phyloP scores from a whole-genome alignment of 2,329 filamentous ascomycete species.

The Neonectria ditissima region DNA sequence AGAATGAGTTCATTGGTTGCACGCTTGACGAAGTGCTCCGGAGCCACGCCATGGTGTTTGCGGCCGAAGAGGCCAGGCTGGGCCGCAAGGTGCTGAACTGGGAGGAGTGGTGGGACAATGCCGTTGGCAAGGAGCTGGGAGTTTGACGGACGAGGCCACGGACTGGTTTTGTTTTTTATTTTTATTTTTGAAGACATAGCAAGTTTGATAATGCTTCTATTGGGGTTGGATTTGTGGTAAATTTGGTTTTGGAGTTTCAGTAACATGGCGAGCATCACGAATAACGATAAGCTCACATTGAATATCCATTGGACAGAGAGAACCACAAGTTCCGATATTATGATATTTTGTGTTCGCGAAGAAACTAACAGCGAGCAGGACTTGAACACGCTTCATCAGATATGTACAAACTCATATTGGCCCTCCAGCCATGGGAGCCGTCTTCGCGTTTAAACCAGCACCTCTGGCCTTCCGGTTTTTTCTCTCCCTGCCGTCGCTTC shows the following conservation, averaged over 20 bases:
- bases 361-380: slow-evolving; percentile 17
- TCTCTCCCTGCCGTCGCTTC: background rate
- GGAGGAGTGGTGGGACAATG: slow-evolving; percentile 76
- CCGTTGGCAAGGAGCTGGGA: slow-evolving; percentile 43
- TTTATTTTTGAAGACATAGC: too few species aligned
- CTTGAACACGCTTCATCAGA: slow-evolving; percentile 29
- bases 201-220: background rate
- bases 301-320: background rate
- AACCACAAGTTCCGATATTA: slow-evolving; percentile 22
- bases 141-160: background rate
- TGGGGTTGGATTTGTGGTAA: background rate
- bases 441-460: background rate
- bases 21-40: slow-evolving; percentile 87
- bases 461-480: background rate
- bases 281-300: background rate
- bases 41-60: slow-evolving; percentile 94
- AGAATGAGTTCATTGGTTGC: slow-evolving; percentile 82
- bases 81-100: slow-evolving; percentile 79
- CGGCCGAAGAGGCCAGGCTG: slow-evolving; percentile 86
- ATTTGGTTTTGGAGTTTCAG: slow-evolving; percentile 4
- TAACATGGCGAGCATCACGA: background rate
- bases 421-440: slow-evolving; percentile 1
- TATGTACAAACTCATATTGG: slow-evolving; percentile 36
- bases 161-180: background rate
- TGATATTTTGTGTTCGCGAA: slow-evolving; percentile 23